Evolutionary conservation across 2,329 filamentous ascomycete species (phyloP).

Genomic region (Aspergillus ruber): DNA sequence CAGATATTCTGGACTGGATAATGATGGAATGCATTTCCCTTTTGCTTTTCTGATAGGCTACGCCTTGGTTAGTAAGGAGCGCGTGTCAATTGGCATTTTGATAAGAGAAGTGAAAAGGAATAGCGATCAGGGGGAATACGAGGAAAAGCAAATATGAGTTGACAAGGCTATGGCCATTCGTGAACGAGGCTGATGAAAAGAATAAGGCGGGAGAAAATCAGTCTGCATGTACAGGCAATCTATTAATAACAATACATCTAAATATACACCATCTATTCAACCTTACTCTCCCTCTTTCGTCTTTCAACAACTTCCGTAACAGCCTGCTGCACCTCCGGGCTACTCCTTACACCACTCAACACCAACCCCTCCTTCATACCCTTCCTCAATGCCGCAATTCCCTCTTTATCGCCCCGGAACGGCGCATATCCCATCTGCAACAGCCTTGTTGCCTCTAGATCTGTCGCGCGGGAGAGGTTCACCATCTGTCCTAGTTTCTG

Average conservation of each 20-base stretch:
- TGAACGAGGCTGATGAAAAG: no score
- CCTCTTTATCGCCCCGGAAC: constrained; percentile 65
- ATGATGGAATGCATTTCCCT: no score
- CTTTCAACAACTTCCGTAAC: constrained; percentile 62
- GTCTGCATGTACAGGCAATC: no score
- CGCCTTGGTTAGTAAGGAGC: no score
- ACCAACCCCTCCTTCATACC: constrained; percentile 83
- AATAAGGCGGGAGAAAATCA: no score
- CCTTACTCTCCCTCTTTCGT: constrained; percentile 39
- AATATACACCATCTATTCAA: constrained; percentile 7
- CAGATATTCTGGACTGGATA: no score
- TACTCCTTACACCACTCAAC: constrained; percentile 72
- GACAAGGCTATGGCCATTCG: no score
- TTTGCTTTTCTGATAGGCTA: no score
- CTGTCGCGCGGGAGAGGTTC: constrained; percentile 51
- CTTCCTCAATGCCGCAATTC: constrained; percentile 57
- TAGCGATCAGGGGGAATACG: no score
- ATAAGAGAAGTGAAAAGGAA: no score
- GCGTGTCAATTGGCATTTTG: no score
- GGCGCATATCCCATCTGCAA: constrained; percentile 75
- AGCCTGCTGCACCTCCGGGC: constrained; percentile 76
- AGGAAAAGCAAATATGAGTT: no score
- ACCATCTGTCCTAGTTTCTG: constrained; percentile 65
- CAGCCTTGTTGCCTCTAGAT: constrained; percentile 63
- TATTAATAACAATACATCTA: not conserved